These are phyloP conservation scores for Malbranchea zuffiana DNA, from an alignment of 2,329 filamentous ascomycete species.

Conservation along the genomic window DNA sequence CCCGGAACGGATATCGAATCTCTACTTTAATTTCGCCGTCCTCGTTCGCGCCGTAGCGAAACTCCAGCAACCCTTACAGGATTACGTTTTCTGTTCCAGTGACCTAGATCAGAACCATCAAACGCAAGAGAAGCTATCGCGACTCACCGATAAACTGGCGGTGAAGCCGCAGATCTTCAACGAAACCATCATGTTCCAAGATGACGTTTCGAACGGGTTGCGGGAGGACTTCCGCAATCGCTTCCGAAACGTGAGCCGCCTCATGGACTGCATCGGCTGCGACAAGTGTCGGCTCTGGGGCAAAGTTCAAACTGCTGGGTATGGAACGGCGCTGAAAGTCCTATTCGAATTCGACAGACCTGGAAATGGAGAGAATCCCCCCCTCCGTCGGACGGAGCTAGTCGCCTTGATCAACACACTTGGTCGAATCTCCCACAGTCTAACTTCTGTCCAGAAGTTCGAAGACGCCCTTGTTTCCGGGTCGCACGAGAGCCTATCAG, in stretches of 20 bases:
- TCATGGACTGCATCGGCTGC: conserved; percentile 98
- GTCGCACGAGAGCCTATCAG: conserved; percentile 16
- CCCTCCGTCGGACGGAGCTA: conserved; percentile 76
- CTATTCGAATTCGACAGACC: conserved; percentile 82
- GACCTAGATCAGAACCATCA: conserved; percentile 65
- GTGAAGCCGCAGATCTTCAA: conserved; percentile 71
- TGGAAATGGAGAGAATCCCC: conserved; percentile 52
- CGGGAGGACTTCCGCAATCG: conserved; percentile 97
- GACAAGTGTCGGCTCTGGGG: conserved; percentile 98
- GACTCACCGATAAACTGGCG: conserved; percentile 59
- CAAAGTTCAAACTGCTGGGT: conserved; percentile 89
- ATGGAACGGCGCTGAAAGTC: conserved; percentile 88
- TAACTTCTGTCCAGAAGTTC: conserved; percentile 67
- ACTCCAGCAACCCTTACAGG: conserved; percentile 65
- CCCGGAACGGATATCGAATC: conserved; percentile 86
- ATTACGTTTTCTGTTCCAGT: conserved; percentile 86
- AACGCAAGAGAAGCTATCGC: conserved; percentile 73
- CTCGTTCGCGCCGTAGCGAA: conserved; percentile 85
- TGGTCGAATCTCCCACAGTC: conserved; percentile 69
- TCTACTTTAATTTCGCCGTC: conserved; percentile 99
- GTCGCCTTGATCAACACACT: conserved; percentile 94
- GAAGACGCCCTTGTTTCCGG: conserved; percentile 36
- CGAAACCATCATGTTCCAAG: conserved; percentile 87
- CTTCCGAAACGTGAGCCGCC: conserved; percentile 88
- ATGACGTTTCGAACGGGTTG: conserved; percentile 52